Evolutionary conservation across 441 rosid species (phyloP), one percentile per base, ranked within the genome.

Genomic region (Eutrema salsugineum): DNA sequence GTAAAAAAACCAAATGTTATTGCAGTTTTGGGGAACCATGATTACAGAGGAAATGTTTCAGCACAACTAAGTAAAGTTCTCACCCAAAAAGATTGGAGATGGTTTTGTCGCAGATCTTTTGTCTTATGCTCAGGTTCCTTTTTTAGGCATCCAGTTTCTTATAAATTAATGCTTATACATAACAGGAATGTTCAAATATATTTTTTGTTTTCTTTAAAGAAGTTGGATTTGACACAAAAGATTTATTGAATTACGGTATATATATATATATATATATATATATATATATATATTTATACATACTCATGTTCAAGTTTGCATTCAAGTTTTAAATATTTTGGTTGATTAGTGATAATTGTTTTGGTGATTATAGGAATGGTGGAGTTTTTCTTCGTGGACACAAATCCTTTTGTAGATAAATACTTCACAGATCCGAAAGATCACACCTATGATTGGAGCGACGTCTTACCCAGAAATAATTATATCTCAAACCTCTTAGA

Each of bases 371-470:
- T 24, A 93, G 96, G 72, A 70, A 72, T 85, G 42, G 93, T 72
- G 24, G 93, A 94, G 5, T 83, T 91, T 71, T 84, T 94, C 84
- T 84, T 91, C 4, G 88, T 91, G 56, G 98, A 94, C 47, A 89
- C 97, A 1, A 89, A 84, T 53, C 98, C 98, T 2, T 91, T 93
- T 51, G 94, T 81, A 1, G 77, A 83, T 0, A 69, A 85, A 24
- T 94, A 94, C 77, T 91, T 91, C 71, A 38, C 16, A 0, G 72
- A 86, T 20, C 83, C 88, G 11, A 70, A 47, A 30, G 81, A 85
- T 12, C 71, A 83, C 49, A 60, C n/a, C 14, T 94, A 90, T 43
- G 99, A 94, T 50, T 91, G 97, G 99, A 87, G 65, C 11, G 85
- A 86, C 20, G 78, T 94, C 33, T 22, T 75, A 22, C 91, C 96